Conservation (phyloP, 1,284 basidiomycete species). For the Exobasidium rhododendri region DNA sequence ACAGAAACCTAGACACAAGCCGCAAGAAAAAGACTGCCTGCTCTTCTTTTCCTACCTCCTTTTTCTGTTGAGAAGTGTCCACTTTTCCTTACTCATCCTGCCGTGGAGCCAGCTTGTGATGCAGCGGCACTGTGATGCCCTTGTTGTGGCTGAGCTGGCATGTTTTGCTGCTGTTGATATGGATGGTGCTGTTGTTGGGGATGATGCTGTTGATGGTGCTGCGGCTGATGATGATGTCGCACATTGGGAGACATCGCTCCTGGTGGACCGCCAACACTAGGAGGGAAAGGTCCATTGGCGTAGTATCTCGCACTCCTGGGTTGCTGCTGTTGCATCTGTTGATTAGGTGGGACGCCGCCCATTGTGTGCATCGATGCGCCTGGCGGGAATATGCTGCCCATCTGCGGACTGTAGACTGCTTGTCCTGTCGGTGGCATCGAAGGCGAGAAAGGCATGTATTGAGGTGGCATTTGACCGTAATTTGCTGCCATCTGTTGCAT, state of each 20-base stretch:
- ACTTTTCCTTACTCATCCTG: too few relatives aligned
- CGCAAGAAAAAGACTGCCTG: too few relatives aligned
- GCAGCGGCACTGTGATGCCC: neutral
- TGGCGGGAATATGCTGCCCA: conserved; percentile 14
- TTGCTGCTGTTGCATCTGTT: neutral
- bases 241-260: neutral
- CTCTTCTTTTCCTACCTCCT: too few relatives aligned
- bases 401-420: conserved; percentile 43
- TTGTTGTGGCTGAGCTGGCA: too few relatives aligned
- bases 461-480: conserved; percentile 31
- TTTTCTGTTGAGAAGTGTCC: too few relatives aligned
- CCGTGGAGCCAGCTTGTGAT: neutral
- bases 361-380: conserved; percentile 4
- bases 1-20: too few relatives aligned
- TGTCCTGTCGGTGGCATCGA: conserved; percentile 32
- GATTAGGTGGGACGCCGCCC: conserved; percentile 7
- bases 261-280: conserved; percentile 5
- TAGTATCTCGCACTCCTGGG: conserved; percentile 16
- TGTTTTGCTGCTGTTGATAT: conserved; percentile 11
- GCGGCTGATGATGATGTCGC: conserved; percentile 13
- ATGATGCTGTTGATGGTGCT: conserved; percentile 8
- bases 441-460: conserved; percentile 42
- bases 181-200: conserved; percentile 8
- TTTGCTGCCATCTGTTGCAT: conserved; percentile 24
- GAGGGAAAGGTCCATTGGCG: conserved; percentile 12